phyloP scores from a whole-genome alignment of 2,329 filamentous ascomycete species.

The Elsinoe batatas region DNA sequence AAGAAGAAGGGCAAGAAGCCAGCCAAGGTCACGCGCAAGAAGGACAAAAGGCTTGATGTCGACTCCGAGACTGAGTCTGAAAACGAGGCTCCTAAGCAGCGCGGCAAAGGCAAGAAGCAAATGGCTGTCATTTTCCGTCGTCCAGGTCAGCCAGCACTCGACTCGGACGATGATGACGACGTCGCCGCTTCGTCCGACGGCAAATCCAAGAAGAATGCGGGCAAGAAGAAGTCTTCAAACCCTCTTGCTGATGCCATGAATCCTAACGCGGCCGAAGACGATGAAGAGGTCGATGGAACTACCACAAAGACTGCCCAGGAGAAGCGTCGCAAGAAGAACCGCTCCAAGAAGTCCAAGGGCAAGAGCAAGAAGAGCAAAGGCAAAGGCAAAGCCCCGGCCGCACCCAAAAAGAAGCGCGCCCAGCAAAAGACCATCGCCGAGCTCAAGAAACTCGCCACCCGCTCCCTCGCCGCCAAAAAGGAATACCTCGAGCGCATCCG shows the following conservation, averaged over 20 bases:
- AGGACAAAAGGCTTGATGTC: neutral
- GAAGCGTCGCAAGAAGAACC: constrained; percentile 17
- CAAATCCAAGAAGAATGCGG: neutral
- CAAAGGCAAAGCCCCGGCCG: constrained; percentile 34
- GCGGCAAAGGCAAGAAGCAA: neutral
- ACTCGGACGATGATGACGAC: constrained; percentile 1
- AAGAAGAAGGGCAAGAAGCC: constrained; percentile 16
- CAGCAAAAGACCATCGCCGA: constrained; percentile 46
- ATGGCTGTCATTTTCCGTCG: neutral
- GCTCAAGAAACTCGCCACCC: constrained; percentile 56
- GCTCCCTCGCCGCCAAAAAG: constrained; percentile 54
- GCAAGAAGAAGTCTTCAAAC: neutral
- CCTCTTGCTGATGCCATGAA: neutral
- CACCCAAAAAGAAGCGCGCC: constrained; percentile 29
- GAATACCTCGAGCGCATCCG: constrained; percentile 61
- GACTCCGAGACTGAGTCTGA: neutral
- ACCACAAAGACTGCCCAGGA: neutral
- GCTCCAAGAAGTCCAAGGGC: constrained; percentile 31
- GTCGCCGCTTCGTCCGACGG: neutral
- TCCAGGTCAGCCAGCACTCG: neutral
- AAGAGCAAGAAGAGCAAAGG: constrained; percentile 34
- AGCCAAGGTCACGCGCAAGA: constrained; percentile 9
- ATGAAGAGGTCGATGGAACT: neutral
- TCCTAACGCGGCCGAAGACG: neutral
- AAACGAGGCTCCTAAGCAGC: neutral